phyloP scores from a whole-genome alignment of 2,329 filamentous ascomycete genomes.

The Hymenotorrendiella dingleyae region DNA sequence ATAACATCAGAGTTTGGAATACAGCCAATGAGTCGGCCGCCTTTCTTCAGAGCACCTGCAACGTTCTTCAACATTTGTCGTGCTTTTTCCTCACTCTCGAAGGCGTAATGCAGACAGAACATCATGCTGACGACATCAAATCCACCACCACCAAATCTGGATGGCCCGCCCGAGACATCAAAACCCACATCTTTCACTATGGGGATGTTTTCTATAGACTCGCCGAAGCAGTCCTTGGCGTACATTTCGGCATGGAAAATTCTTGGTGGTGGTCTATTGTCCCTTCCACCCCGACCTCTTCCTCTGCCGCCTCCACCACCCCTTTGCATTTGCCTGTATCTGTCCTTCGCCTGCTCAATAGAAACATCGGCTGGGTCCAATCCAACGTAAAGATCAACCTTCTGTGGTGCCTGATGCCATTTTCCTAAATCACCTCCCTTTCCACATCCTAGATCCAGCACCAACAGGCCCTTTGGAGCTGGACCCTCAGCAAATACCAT shows the following conservation, averaged over 20 bases:
- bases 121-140: constrained; percentile 98
- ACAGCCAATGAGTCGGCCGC: constrained; percentile 87
- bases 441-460: constrained; percentile 92
- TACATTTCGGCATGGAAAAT: constrained; percentile 84
- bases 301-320: constrained; percentile 50
- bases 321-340: constrained; percentile 68
- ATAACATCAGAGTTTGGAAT: constrained; percentile 97
- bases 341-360: constrained; percentile 81
- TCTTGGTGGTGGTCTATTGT: constrained; percentile 43
- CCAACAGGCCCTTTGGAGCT: constrained; percentile 55
- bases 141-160: constrained; percentile 65
- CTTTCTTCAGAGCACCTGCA: constrained; percentile 83
- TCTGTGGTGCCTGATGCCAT: constrained; percentile 90
- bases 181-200: constrained; percentile 86
- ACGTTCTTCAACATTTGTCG: constrained; percentile 92
- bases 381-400: constrained; percentile 88
- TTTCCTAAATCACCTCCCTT: constrained; percentile 95
- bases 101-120: constrained; percentile 99
- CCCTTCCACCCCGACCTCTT: constrained; percentile 42
- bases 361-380: constrained; percentile 89
- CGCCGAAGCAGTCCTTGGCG: constrained; percentile 87
- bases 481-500: constrained; percentile 29
- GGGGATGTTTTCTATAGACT: constrained; percentile 73
- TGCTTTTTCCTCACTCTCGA: constrained; percentile 85
- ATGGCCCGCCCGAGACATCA: constrained; percentile 56